phyloP scores from a whole-genome alignment of 192 early-diverging fungal genomes.

The Diversispora eburnea region DNA sequence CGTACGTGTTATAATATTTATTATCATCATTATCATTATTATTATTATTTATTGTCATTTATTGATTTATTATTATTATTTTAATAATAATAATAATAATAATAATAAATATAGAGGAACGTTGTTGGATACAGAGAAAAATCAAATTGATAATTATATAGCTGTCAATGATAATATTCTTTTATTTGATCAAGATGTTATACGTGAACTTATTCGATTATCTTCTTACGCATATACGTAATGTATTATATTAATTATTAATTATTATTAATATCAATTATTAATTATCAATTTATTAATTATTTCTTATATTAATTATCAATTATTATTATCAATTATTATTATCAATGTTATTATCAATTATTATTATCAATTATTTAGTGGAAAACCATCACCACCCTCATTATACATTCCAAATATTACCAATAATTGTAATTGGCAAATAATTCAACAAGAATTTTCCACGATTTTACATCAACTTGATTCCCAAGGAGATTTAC shows the following conservation, averaged over 20 bases:
- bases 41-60: too few species aligned
- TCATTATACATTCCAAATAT: not conserved
- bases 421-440: not conserved
- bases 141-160: not conserved
- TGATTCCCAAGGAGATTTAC: not conserved
- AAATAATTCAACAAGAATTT: not conserved
- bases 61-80: too few species aligned
- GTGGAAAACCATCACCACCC: not conserved
- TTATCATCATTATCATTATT: too few species aligned
- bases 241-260: too few species aligned
- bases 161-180: not conserved
- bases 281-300: too few species aligned
- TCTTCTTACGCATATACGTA: not conserved
- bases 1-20: too few species aligned
- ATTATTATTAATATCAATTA: too few species aligned
- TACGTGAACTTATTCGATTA: not conserved
- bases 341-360: too few species aligned
- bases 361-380: too few species aligned
- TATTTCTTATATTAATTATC: too few species aligned
- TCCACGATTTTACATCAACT: not conserved
- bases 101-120: not conserved
- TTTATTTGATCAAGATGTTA: not conserved
- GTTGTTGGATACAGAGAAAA: not conserved
- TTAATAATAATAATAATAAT: too few species aligned
- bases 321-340: too few species aligned